A percentile compares a stretch with the other conserved stretches of the same genome.
Evolutionary conservation across 2,329 filamentous ascomycete genomes (phyloP).

Genomic region (Seiridium cupressi): DNA sequence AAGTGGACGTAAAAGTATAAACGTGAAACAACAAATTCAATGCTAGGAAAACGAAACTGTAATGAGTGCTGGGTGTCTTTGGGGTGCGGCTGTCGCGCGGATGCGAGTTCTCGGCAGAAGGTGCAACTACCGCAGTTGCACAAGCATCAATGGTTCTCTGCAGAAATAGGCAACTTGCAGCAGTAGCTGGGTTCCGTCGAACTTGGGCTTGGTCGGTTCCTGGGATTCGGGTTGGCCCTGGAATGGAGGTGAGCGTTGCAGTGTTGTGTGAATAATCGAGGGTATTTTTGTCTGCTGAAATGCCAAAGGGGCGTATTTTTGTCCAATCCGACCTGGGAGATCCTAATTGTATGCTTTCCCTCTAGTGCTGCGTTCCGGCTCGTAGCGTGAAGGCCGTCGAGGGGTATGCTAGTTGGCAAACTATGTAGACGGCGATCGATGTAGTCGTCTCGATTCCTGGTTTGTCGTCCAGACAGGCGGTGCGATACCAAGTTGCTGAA

Average conservation of each 20-base stretch:
- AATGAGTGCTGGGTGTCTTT: not conserved
- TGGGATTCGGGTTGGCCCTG: not conserved
- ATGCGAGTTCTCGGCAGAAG: not conserved
- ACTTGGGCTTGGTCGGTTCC: not conserved
- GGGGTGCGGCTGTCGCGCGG: not conserved
- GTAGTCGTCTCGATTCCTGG: not conserved
- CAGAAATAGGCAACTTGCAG: constrained; percentile 23
- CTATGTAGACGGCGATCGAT: no score
- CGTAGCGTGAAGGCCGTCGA: no score
- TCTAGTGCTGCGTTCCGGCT: not conserved
- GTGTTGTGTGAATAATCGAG: not conserved
- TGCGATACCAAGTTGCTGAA: not conserved
- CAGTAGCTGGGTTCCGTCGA: constrained; percentile 10
- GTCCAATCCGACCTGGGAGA: not conserved
- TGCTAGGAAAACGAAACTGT: not conserved
- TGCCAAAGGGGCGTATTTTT: not conserved
- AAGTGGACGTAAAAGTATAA: not conserved
- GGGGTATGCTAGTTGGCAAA: no score
- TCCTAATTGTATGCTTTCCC: not conserved
- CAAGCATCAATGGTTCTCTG: constrained; percentile 23
- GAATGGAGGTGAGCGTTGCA: not conserved
- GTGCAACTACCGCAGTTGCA: constrained; percentile 11
- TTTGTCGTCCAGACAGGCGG: not conserved
- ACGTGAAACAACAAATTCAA: not conserved
- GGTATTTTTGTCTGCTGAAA: not conserved